Base-by-base conservation (phyloP, 495 filamentous ascomycete genomes). In the Lophiotrema nucula region DNA sequence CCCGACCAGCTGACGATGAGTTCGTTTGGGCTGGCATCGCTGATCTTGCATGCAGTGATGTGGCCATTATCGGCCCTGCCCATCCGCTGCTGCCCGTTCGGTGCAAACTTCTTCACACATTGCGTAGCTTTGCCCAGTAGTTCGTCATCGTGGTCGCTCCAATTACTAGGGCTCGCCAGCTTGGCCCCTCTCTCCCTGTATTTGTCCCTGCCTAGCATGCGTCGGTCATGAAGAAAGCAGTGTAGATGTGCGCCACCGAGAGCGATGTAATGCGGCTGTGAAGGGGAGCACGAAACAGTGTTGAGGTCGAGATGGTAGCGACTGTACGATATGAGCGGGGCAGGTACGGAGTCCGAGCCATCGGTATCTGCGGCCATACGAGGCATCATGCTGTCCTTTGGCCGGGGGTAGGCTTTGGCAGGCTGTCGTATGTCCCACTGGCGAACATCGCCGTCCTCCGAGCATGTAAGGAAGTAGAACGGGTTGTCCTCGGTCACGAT, bases 21-120 rank as follows among this genome's bases (percentile, higher is more conserved):
- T 55, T 90, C 85, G 53, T 89, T 84, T 2, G 87, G 87, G 52
- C 88, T 82, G 11, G 83, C 84, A 72, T 90, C 86, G 42, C 86
- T 88, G 56, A 90, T 90, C 69, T 88, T 90, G 70, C 85, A 88
- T 8, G 86, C 84, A 0, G 87, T 89, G 66, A 90, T 89, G 57
- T 89, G 86, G 28, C 83, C 80, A 52, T 81, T 81, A 35, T 81
- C 77, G 10, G 70, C 73, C 31, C 74, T 65, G 28, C 69, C 72
- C 80, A 85, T 79, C 39, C 71, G 75, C 59, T 68, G 60, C 58
- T 78, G 79, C 1, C 83, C 82, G 25, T 79, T 74, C 1, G 85
- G 85, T 18, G 85, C 86, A 68, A 89, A 88, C 53, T 81, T 80
- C 21, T 83, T 77, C 18, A 90, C 87, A 69, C 87, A 89, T 44